Evolutionary conservation across 805 yeast genomes (phyloP).

Genomic region (Brettanomyces custersianus): DNA sequence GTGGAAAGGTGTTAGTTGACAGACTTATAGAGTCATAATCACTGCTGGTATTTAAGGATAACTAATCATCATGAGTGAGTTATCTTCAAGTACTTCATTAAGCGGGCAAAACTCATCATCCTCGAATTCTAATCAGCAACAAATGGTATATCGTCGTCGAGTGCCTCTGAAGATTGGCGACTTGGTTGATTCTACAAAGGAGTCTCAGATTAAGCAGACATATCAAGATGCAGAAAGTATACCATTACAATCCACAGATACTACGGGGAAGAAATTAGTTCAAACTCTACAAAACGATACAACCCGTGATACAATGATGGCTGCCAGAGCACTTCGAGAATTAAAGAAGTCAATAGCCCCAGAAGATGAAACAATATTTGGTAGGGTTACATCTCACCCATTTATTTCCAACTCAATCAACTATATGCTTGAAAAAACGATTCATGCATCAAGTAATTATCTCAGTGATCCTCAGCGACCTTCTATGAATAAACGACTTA

Average conservation of each 20-base stretch:
- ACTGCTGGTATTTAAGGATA: too few species aligned
- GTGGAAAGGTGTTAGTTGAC: too few species aligned
- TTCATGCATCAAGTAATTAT: conserved; percentile 20
- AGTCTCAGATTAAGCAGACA: background rate
- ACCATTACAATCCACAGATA: background rate
- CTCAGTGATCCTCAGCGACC: conserved; percentile 6
- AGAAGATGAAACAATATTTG: conserved; percentile 19
- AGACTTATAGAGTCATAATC: too few species aligned
- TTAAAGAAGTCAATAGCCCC: conserved; percentile 11
- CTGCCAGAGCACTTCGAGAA: conserved; percentile 24
- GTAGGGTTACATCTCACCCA: conserved; percentile 29
- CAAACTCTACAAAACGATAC: too few species aligned
- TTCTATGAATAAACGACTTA: background rate
- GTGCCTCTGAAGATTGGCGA: conserved; percentile 6
- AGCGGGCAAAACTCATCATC: too few species aligned
- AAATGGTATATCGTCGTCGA: conserved; percentile 2
- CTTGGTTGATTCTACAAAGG: conserved; percentile 3
- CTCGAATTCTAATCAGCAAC: too few species aligned
- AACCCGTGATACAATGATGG: conserved; percentile 14
- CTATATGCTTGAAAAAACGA: conserved; percentile 28
- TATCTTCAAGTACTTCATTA: too few species aligned
- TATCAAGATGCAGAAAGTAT: background rate
- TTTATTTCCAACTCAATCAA: conserved; percentile 27
- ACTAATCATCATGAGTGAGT: too few species aligned
- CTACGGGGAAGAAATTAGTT: background rate